Conservation (phyloP, 805 yeast genomes). For the Nakazawaea wyomingensis region DNA sequence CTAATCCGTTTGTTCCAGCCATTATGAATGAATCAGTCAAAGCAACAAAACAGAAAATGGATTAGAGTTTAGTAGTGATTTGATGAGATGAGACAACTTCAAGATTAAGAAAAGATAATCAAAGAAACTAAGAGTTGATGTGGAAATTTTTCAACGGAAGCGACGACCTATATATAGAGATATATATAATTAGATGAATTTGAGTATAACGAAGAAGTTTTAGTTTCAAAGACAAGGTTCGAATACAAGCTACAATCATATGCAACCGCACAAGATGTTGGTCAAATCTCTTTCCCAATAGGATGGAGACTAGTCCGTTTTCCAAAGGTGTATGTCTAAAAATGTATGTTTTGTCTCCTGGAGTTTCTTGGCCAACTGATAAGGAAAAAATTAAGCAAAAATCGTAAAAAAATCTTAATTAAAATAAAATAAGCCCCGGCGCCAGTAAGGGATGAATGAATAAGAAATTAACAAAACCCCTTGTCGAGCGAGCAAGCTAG, state of each 20-base stretch:
- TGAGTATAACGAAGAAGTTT: neutral
- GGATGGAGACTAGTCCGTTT: neutral
- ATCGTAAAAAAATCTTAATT: neutral
- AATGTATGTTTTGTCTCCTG: no score
- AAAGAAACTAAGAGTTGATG: no score
- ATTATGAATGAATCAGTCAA: neutral
- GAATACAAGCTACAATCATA: neutral
- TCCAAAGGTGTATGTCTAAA: constrained; percentile 1
- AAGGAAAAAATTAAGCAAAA: neutral
- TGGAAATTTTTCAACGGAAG: neutral
- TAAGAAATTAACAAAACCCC: no score
- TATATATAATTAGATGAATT: no score
- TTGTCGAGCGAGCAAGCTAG: no score
- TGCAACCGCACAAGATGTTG: neutral
- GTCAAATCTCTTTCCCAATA: neutral
- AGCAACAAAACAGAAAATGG: neutral
- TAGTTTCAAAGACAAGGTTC: no score
- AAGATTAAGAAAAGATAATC: no score
- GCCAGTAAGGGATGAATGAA: no score
- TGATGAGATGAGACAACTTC: no score
- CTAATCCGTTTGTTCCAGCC: constrained; percentile 5
- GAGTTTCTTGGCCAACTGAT: no score
- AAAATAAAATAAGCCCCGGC: neutral
- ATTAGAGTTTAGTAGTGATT: no score
- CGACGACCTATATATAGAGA: neutral